These are phyloP conservation scores for Ophiocordyceps australis DNA, from an alignment of 2,329 filamentous ascomycete genomes.

Conservation along the genomic window DNA sequence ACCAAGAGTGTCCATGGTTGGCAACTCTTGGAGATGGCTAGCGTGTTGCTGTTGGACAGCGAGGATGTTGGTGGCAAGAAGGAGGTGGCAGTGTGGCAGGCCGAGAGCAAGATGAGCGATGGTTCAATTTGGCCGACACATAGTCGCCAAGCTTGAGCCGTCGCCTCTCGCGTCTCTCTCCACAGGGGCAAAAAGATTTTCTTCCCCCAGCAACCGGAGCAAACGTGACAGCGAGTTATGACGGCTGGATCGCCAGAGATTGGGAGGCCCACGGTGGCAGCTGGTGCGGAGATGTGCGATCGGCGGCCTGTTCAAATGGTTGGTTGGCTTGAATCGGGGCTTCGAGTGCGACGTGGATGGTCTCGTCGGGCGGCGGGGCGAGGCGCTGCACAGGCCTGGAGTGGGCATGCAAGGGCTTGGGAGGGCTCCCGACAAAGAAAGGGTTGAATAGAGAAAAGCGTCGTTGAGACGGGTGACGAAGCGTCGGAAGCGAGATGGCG, in stretches of 20 bases:
- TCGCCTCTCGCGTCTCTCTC: not conserved
- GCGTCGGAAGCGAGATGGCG: too few relatives aligned
- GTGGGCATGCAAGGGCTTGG: too few relatives aligned
- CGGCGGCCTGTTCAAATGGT: not conserved
- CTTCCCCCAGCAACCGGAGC: not conserved
- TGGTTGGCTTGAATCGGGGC: not conserved
- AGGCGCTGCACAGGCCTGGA: not conserved
- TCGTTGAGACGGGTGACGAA: too few relatives aligned
- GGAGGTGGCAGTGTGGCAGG: conserved; percentile 1
- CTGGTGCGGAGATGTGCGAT: not conserved
- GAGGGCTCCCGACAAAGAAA: not conserved
- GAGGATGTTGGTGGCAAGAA: not conserved
- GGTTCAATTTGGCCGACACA: conserved; percentile 6
- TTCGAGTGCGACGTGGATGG: conserved; percentile 1
- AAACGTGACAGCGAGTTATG: not conserved
- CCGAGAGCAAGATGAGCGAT: conserved; percentile 1
- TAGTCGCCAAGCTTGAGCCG: conserved; percentile 4
- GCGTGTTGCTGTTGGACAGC: not conserved
- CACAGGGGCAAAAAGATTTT: not conserved
- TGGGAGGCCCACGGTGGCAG: not conserved
- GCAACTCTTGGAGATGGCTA: conserved; percentile 3
- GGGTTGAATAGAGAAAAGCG: too few relatives aligned
- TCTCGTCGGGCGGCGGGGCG: conserved; percentile 1
- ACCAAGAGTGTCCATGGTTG: conserved; percentile 33
- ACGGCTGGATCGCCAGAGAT: not conserved